phyloP scores from a whole-genome alignment of 2,329 filamentous ascomycete genomes.

The Pseudogymnoascus sp. region DNA sequence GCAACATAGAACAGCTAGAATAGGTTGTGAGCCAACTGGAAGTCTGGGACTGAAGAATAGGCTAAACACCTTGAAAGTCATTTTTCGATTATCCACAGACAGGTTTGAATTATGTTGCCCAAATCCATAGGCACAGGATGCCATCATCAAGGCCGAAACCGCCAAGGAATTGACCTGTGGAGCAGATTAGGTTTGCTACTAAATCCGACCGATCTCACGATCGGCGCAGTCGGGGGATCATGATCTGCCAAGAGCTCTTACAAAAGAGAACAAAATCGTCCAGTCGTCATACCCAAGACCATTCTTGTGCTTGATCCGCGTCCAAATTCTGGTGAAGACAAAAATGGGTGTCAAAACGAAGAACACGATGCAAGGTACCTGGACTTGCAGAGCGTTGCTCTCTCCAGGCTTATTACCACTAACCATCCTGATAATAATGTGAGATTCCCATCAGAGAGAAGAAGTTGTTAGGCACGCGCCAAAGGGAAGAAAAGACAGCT shows the following conservation, averaged over 20 bases:
- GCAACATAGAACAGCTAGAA: slow-evolving; percentile 42
- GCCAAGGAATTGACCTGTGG: slow-evolving; percentile 30
- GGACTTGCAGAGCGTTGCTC: slow-evolving; percentile 21
- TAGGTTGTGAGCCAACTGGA: neutral
- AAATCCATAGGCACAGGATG: slow-evolving; percentile 35
- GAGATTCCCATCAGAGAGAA: neutral
- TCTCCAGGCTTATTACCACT: neutral
- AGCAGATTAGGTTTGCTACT: neutral
- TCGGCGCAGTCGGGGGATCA: slow-evolving; percentile 11
- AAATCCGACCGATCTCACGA: neutral
- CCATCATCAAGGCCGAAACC: slow-evolving; percentile 24
- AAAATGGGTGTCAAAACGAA: slow-evolving; percentile 36
- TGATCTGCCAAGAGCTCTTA: slow-evolving; percentile 20
- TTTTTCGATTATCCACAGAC: slow-evolving; percentile 28
- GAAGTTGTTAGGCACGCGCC: neutral
- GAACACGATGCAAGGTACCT: slow-evolving; percentile 41
- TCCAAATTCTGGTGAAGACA: slow-evolving; percentile 34
- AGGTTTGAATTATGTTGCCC: slow-evolving; percentile 34
- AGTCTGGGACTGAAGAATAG: neutral
- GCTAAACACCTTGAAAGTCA: slow-evolving; percentile 30
- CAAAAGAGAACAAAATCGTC: slow-evolving; percentile 36
- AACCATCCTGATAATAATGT: neutral
- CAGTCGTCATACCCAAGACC: slow-evolving; percentile 36
- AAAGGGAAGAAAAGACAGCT: neutral
- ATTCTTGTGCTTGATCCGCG: slow-evolving; percentile 31